A percentile compares a stretch with the other conserved stretches of the same genome.
Evolutionary conservation across 1,284 basidiomycete genomes (phyloP).

Genomic region (Puccinia horiana): DNA sequence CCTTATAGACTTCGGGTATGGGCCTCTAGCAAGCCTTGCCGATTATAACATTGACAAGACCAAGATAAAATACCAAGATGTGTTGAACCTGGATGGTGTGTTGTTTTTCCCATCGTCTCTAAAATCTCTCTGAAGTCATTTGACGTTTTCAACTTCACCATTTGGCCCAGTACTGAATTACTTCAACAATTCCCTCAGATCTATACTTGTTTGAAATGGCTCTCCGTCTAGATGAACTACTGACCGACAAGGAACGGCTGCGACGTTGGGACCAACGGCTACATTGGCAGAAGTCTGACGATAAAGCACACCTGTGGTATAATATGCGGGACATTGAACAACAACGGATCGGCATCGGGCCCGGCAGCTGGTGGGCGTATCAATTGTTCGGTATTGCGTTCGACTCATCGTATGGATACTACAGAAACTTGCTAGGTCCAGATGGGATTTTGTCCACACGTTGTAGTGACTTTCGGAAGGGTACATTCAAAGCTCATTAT

Average conservation of each 20-base stretch:
- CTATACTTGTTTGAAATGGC: constrained; percentile 44
- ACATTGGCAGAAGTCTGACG: constrained; percentile 25
- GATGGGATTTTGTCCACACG: constrained; percentile 13
- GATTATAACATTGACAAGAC: constrained; percentile 31
- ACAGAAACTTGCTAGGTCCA: constrained; percentile 17
- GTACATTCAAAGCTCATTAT: constrained; percentile 47
- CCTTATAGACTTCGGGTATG: constrained; percentile 39
- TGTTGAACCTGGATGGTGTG: constrained; percentile 34
- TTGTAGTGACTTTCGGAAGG: constrained; percentile 7
- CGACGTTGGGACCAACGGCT: constrained; percentile 42
- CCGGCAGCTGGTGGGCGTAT: constrained; percentile 43
- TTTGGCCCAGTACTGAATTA: not conserved
- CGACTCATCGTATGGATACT: constrained; percentile 37
- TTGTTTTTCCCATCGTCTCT: not conserved
- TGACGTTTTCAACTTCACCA: not conserved
- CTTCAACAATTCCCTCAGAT: constrained; percentile 8
- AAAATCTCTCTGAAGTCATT: not conserved
- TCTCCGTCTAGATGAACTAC: constrained; percentile 25
- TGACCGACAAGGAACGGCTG: constrained; percentile 35
- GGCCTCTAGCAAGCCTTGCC: constrained; percentile 20
- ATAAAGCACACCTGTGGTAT: not conserved
- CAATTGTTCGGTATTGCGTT: not conserved
- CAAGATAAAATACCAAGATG: constrained; percentile 15
- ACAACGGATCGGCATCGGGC: constrained; percentile 16
- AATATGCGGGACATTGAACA: constrained; percentile 19